phyloP scores from a whole-genome alignment of 129 eudicot genomes.

The Saussurea involucrata region DNA sequence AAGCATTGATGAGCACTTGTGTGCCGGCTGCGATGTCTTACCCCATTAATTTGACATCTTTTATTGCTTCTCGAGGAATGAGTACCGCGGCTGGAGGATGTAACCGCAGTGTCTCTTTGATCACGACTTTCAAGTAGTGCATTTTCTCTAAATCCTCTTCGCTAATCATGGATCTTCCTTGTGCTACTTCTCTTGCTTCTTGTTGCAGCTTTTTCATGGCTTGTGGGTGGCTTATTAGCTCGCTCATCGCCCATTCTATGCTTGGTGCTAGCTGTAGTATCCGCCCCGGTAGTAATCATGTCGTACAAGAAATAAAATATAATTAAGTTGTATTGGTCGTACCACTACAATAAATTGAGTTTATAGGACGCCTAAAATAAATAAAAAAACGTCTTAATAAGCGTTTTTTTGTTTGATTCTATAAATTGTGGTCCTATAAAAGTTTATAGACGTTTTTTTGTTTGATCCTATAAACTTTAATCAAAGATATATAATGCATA shows the following conservation, averaged over 20 bases:
- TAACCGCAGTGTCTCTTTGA: constrained; percentile 50
- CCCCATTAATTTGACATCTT: constrained; percentile 40
- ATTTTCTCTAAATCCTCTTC: constrained; percentile 50
- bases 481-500: too few species aligned
- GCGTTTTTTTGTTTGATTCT: too few species aligned
- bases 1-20: constrained; percentile 40
- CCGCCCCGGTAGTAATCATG: constrained; percentile 20
- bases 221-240: constrained; percentile 43
- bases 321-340: too few species aligned
- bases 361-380: too few species aligned
- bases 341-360: too few species aligned
- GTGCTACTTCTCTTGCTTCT: constrained; percentile 34
- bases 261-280: constrained; percentile 1
- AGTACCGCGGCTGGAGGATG: constrained; percentile 46
- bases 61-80: constrained; percentile 41
- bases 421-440: too few species aligned
- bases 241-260: constrained; percentile 49
- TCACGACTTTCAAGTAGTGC: constrained; percentile 50
- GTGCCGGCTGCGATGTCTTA: constrained; percentile 49
- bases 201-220: constrained; percentile 37
- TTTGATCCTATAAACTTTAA: too few species aligned
- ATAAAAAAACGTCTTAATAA: too few species aligned
- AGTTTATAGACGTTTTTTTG: too few species aligned
- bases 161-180: constrained; percentile 12
- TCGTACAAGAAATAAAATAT: constrained; percentile 32